A percentile compares a stretch with the other conserved stretches of the same genome.
phyloP scores from a whole-genome alignment of 2,329 filamentous ascomycete species.

The Xylariaceae sp. region DNA sequence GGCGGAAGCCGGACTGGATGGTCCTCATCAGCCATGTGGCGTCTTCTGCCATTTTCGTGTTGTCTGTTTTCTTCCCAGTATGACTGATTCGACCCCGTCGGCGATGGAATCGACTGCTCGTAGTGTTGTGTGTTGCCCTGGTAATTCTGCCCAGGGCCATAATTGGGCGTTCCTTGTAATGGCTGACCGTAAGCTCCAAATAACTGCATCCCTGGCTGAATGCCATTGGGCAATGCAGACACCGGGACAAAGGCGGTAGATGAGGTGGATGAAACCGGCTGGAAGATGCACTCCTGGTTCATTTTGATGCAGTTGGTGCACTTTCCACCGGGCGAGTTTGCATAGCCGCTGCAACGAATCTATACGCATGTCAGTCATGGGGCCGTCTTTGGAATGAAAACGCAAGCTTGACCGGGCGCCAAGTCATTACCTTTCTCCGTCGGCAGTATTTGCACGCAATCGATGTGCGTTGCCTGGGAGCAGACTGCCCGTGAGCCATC shows the following conservation, averaged over 20 bases:
- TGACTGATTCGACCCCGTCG: conserved; percentile 34
- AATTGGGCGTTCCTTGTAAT: conserved; percentile 34
- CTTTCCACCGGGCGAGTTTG: conserved; percentile 53
- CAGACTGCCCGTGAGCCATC: conserved; percentile 43
- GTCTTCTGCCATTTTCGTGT: conserved; percentile 32
- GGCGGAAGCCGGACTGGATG: conserved; percentile 42
- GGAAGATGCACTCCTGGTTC: conserved; percentile 57
- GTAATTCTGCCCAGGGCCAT: conserved; percentile 20
- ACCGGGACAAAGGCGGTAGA: conserved; percentile 56
- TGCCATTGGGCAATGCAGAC: conserved; percentile 52
- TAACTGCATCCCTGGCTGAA: conserved; percentile 51
- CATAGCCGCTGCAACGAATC: conserved; percentile 58
- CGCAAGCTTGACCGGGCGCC: conserved; percentile 1
- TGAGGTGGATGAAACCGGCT: conserved; percentile 52
- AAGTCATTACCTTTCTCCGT: conserved; percentile 50
- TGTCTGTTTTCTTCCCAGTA: conserved; percentile 36
- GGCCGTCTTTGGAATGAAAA: background rate
- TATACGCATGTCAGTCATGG: conserved; percentile 31
- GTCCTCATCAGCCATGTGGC: conserved; percentile 34
- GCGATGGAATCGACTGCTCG: conserved; percentile 34
- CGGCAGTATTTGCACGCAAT: conserved; percentile 57
- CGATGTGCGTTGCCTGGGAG: conserved; percentile 53
- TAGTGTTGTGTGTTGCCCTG: conserved; percentile 24
- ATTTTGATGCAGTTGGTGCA: conserved; percentile 58
- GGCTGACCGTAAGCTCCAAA: conserved; percentile 56